These are phyloP conservation scores for Tubosaeta sp. DNA, from an alignment of 768 basidiomycete species.

Conservation along the genomic window DNA sequence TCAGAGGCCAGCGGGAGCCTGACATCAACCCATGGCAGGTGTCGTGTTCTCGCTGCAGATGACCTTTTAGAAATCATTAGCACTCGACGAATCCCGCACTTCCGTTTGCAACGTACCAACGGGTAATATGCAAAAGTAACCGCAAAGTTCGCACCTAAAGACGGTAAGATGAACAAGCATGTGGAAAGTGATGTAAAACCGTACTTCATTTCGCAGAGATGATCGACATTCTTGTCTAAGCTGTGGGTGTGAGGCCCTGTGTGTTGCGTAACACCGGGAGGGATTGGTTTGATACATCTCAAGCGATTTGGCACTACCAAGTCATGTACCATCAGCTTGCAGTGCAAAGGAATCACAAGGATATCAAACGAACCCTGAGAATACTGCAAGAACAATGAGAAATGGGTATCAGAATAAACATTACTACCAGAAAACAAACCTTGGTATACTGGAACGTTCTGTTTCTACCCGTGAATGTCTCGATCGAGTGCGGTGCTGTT, in stretches of 20 bases:
- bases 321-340: neutral
- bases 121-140: constrained; percentile 56
- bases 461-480: constrained; percentile 56
- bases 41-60: constrained; percentile 57
- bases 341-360: too few species aligned
- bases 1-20: constrained; percentile 37
- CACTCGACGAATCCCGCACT: neutral
- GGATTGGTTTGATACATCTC: constrained; percentile 45
- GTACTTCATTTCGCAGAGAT: constrained; percentile 51
- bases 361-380: constrained; percentile 45
- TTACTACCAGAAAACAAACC: constrained; percentile 27
- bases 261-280: constrained; percentile 20
- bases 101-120: constrained; percentile 36
- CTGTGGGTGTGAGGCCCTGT: constrained; percentile 47
- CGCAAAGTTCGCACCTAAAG: constrained; percentile 27
- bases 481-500: constrained; percentile 34
- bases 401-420: neutral
- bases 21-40: constrained; percentile 24
- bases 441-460: constrained; percentile 65
- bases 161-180: neutral
- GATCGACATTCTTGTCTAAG: constrained; percentile 40
- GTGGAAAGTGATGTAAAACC: neutral
- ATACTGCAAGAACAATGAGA: constrained; percentile 35
- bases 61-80: constrained; percentile 35
- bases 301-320: constrained; percentile 45